Base-by-base conservation (phyloP, 2,329 filamentous ascomycete species). In the Colletotrichum eleusines region DNA sequence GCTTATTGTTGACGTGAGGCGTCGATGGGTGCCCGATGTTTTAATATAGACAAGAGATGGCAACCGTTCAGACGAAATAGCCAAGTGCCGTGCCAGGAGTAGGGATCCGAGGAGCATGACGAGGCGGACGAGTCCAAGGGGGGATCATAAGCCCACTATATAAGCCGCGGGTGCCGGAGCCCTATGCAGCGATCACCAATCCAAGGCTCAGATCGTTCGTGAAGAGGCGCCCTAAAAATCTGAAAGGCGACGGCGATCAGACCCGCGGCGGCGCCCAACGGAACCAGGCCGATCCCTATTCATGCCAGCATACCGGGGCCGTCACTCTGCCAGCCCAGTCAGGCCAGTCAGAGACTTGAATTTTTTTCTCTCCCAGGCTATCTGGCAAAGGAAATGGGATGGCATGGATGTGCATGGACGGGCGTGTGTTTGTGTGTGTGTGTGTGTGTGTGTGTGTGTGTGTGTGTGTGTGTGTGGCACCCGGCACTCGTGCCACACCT, bases 121-220 rank as follows among this genome's bases (percentile, higher is more conserved):
- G 46, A 33, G n/a, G 23, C 11, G 51, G 38, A 7, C 14, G 40
- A n/a, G 38, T 48, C 40, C 26, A 14, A 38, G n/a, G n/a, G 31
- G 65, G 69, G 26, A 44, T 33, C 51, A 23, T 31, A 71, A 69
- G 48, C 53, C 69, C 69, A 71, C 69, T 69, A 59, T 71, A 71
- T 71, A 71, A 71, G 59, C 69, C 44, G 58, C 44, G 44, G 18
- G 64, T 58, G 58, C 58, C 53, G 64, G 64, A 40, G 63, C 69
- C 64, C 69, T 71, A 69, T 71, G 69, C 58, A 55, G 69, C 53
- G 69, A 71, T 71, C 69, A 63, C 69, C 64, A 71, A 63, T 69
- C 58, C 50, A 58, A 63, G 61, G 64, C 40, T 68, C 53, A 68
- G 68, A 71, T 68, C 68, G 64, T 63, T 71, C 51, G 68, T 68